Evolutionary conservation across 306 rosid genomes (phyloP), one percentile per base, ranked within the genome.

Genomic region (Nissolia schottii): DNA sequence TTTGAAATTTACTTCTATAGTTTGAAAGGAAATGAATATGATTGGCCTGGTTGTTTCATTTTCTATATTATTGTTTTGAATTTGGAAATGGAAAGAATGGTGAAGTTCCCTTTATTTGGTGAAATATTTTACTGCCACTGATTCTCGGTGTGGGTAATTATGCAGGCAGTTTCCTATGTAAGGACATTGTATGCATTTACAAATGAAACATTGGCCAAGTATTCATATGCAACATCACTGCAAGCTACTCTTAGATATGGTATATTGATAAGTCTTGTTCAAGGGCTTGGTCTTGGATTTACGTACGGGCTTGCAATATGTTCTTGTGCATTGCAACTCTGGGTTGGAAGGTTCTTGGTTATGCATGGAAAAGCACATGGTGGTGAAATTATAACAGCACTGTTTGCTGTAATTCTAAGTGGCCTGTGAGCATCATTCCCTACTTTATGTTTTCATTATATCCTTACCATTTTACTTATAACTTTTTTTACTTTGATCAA

Each of bases 231-330:
- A 51, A 92, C 99, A 24, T 95, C 99, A 51, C 88, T 95, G 57
- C 99, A 95, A 90, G 99, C 99, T 85, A 95, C 99, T 76, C 86
- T 95, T 55, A 87, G 99, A 85, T 95, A 95, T 87, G 99, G 99
- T 49, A 95, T 95, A 85, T 83, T 95, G 81, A 95, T 95, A 74
- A 95, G 99, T 82, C 96, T 95, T 59, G 99, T 95, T 79, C 99
- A 95, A 92, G 99, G 99, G 70, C 99, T 95, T 77, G 99, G 99
- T 67, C 97, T 95, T 77, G 97, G 99, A 76, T 95, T 95, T 84
- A 95, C 99, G 0, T 95, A 95, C 78, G 99, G 99, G 48, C 96
- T 95, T 82, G 99, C 99, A 67, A 95, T 95, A 76, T 95, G 99
- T 80, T 95, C 99, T 27, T 95, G 99, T 84, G 99, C 99, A 57